These are phyloP conservation scores for Gossypium schwendimanii DNA, from an alignment of 441 rosid species.

Conservation along the genomic window DNA sequence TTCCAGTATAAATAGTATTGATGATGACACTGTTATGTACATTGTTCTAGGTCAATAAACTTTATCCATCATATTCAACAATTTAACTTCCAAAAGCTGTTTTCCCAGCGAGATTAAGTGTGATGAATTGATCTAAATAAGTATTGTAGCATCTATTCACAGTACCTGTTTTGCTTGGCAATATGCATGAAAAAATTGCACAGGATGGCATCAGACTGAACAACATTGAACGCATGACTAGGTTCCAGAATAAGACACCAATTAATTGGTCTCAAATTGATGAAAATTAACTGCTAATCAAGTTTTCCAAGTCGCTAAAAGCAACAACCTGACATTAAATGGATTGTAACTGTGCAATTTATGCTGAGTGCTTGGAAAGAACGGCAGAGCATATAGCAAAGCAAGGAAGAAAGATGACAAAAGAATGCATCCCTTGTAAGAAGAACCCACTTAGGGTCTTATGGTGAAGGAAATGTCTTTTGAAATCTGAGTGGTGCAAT, in stretches of 20 bases:
- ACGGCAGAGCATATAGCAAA: not conserved
- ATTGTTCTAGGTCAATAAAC: not conserved
- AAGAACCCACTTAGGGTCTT: not conserved
- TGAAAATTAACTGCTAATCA: not conserved
- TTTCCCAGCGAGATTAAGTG: constrained; percentile 4
- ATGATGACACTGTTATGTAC: not conserved
- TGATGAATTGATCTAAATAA: not conserved
- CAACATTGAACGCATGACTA: constrained; percentile 1
- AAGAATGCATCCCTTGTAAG: not conserved
- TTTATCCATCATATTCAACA: constrained; percentile 5
- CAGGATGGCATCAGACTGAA: not conserved
- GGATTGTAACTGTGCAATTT: not conserved
- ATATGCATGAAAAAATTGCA: constrained; percentile 1
- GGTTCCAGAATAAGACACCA: not conserved
- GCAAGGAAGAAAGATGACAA: constrained; percentile 3
- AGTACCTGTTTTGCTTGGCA: constrained; percentile 2
- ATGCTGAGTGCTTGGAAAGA: constrained; percentile 1
- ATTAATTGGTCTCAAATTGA: not conserved
- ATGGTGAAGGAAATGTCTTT: not conserved
- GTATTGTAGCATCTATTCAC: not conserved
- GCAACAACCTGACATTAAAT: not conserved
- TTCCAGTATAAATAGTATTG: not conserved
- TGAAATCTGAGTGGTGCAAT: not conserved
- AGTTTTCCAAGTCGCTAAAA: not conserved
- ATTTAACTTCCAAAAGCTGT: not conserved